Base-by-base conservation (phyloP, 2,329 filamentous ascomycete genomes). In the Claviceps maximensis region DNA sequence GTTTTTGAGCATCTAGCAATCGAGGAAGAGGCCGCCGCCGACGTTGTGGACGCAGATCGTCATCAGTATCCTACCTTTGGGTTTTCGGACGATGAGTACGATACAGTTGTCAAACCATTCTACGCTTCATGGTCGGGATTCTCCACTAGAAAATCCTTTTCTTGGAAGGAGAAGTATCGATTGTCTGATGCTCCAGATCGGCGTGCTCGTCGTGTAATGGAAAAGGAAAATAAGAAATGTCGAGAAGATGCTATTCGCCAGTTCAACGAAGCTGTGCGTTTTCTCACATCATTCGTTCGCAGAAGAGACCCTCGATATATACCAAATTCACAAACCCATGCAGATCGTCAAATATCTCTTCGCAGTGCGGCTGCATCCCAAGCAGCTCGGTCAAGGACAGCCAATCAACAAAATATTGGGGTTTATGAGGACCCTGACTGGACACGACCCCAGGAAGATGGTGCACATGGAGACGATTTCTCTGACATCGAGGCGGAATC, bases 261-360 rank as follows among this genome's bases (percentile, higher is more conserved):
- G 58, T 97, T 95, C 71, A 97, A 96, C 67, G 89, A 95, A 56
- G 86, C 89, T 3, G 89, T 98, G 31, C 75, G 88, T 53, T 87
- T 89, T 7, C 76, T 98, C 13, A 86, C 97, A 2, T 77, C 83
- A 1, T 97, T 97, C 68, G 86, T 91, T 17, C 84, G 88, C 58
- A 97, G 95, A 71, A 80, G 93, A 36, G 93, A 98, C 64, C 89
- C 89, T 0, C 82, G 93, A 45, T 95, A 89, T 64, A 77, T 86
- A 6, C 78, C 83, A 27, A 91, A 89, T 60, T 79, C 76, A 0
- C 86, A 90, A 63, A 86, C 82, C 19, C 86, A 94, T 61, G 83
- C 80, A 12, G 86, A 96, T 61, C 81, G 90, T 29, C 88, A 94
- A 62, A 83, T 87, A 63, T 74, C 79, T 2, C 72, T 95, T 49